Conservation (phyloP, 2,329 filamentous ascomycete species). For the Sclerotinia glacialis region DNA sequence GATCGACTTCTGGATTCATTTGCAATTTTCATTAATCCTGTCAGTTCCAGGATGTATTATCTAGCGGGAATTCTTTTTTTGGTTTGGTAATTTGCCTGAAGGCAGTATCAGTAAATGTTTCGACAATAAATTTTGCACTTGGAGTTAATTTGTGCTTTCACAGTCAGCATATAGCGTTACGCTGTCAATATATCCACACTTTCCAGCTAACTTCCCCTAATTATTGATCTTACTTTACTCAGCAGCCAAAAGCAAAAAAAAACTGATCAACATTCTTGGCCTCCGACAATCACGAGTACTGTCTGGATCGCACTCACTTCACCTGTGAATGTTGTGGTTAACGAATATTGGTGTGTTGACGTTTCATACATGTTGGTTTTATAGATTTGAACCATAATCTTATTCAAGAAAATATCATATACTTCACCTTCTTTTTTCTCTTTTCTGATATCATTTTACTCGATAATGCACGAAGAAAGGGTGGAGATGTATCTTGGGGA, state of each 20-base stretch:
- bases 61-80: not conserved
- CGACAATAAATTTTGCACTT: not conserved
- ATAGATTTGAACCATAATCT: not conserved
- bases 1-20: not conserved
- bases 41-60: constrained; percentile 1
- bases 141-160: not conserved
- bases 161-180: not conserved
- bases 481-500: not conserved
- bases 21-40: constrained; percentile 10
- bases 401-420: not conserved
- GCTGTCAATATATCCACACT: not conserved
- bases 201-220: not conserved
- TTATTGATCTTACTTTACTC: constrained; percentile 5
- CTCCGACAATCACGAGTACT: not conserved
- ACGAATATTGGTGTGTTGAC: not conserved
- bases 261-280: constrained; percentile 1
- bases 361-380: not conserved
- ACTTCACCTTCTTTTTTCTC: not conserved
- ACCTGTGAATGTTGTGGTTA: not conserved
- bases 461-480: constrained; percentile 16
- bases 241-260: not conserved
- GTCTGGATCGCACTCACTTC: not conserved
- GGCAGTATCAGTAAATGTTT: not conserved
- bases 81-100: not conserved
- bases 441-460: not conserved